Evolutionary conservation across 2,329 filamentous ascomycete genomes (phyloP).

Genomic region (Botrytis paeoniae): DNA sequence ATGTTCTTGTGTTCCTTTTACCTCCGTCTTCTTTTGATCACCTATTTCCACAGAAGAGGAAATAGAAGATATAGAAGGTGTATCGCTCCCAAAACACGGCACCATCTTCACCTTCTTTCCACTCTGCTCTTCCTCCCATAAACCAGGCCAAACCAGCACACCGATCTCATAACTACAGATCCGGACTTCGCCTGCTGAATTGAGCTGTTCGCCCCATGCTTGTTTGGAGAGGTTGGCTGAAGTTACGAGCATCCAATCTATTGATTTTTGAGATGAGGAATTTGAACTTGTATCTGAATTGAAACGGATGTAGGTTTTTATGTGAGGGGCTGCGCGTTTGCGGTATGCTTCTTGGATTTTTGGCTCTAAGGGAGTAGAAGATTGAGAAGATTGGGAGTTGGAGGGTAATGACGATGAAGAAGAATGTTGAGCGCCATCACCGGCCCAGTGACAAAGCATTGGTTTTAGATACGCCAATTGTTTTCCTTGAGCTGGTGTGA

Average conservation of each 20-base stretch:
- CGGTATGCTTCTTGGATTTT: conserved; percentile 48
- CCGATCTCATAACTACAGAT: conserved; percentile 83
- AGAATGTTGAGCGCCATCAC: conserved; percentile 45
- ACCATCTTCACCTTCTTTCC: conserved; percentile 53
- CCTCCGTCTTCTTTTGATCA: conserved; percentile 15
- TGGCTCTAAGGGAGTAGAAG: conserved; percentile 38
- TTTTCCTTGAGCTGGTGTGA: conserved; percentile 66
- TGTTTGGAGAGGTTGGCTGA: conserved; percentile 92
- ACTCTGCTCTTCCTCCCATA: conserved; percentile 45
- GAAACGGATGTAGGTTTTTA: conserved; percentile 83
- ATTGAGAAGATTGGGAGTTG: not conserved
- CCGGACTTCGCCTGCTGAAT: conserved; percentile 57
- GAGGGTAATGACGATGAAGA: not conserved
- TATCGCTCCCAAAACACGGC: conserved; percentile 63
- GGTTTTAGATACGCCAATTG: conserved; percentile 72
- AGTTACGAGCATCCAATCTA: conserved; percentile 84
- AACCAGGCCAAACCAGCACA: conserved; percentile 74
- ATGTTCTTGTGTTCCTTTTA: conserved; percentile 16
- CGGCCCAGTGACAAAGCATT: conserved; percentile 72
- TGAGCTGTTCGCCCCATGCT: conserved; percentile 72
- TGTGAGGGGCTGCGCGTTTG: conserved; percentile 73
- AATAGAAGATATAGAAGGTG: conserved; percentile 44
- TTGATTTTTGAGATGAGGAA: conserved; percentile 38
- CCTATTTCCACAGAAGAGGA: conserved; percentile 10
- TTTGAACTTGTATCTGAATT: conserved; percentile 26